These are phyloP conservation scores for Triticum turgidum DNA, from an alignment of 176 grass and related monocot genomes.

Conservation along the genomic window DNA sequence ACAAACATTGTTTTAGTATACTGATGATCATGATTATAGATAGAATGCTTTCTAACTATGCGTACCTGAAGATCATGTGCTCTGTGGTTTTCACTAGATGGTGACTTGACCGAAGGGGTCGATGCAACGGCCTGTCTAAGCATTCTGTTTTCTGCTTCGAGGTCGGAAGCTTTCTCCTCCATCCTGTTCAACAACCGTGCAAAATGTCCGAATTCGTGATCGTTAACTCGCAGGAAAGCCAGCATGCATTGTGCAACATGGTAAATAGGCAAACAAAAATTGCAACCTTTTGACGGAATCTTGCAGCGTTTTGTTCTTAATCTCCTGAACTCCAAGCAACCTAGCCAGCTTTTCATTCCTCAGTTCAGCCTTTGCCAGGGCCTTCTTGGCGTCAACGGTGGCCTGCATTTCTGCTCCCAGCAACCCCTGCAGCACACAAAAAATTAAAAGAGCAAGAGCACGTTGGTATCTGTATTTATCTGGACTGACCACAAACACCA, in stretches of 20 bases:
- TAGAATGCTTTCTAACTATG: not conserved
- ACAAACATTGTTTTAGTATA: conserved; percentile 8
- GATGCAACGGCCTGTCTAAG: conserved; percentile 42
- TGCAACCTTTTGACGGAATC: conserved; percentile 45
- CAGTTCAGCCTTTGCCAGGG: conserved; percentile 37
- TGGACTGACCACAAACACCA: not conserved
- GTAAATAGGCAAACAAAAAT: not conserved
- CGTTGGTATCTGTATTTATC: not conserved
- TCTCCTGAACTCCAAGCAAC: conserved; percentile 45
- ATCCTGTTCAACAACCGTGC: conserved; percentile 22
- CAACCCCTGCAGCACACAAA: conserved; percentile 35
- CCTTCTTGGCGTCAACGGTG: conserved; percentile 33
- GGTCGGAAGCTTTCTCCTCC: conserved; percentile 52
- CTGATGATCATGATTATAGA: not conserved
- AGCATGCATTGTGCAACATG: not conserved
- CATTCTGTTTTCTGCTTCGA: conserved; percentile 58
- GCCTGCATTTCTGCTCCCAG: conserved; percentile 46
- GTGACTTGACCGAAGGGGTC: conserved; percentile 25
- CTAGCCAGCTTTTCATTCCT: conserved; percentile 45
- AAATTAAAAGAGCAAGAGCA: too few species aligned
- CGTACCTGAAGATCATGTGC: conserved; percentile 28
- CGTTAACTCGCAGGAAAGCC: not conserved
- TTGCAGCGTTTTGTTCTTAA: conserved; percentile 46
- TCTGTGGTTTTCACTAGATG: conserved; percentile 2
- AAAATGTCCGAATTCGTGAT: not conserved